A percentile compares a stretch with the other conserved stretches of the same genome.
Evolutionary conservation across 257 asterid species (phyloP).

Genomic region (Forsythia viridissima): DNA sequence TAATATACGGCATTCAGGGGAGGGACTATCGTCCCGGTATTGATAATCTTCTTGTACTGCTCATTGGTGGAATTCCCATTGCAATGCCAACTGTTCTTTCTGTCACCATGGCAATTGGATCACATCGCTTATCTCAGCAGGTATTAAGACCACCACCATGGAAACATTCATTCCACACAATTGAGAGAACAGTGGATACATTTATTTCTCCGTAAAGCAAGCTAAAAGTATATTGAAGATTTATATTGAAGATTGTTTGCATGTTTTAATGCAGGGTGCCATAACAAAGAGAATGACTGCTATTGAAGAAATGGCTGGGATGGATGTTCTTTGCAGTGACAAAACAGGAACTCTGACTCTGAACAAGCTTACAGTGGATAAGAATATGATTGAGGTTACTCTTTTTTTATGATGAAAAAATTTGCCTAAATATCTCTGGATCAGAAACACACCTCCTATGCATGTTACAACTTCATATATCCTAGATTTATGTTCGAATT

Average conservation of each 20-base stretch:
- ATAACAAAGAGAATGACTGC: slow-evolving; percentile 42
- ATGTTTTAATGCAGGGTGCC: slow-evolving; percentile 30
- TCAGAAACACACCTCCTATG: not conserved
- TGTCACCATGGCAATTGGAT: slow-evolving; percentile 44
- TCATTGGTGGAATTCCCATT: slow-evolving; percentile 42
- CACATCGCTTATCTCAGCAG: slow-evolving; percentile 43
- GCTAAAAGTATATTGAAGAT: not conserved
- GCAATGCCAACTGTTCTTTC: slow-evolving; percentile 48
- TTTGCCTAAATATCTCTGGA: not conserved
- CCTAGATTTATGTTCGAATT: not conserved
- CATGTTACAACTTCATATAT: not conserved
- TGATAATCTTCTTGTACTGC: slow-evolving; percentile 38
- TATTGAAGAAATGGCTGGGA: slow-evolving; percentile 43
- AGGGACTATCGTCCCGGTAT: slow-evolving; percentile 29
- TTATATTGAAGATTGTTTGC: not conserved
- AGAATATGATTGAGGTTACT: slow-evolving; percentile 32
- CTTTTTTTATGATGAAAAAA: not conserved
- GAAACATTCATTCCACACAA: not conserved
- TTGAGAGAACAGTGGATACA: not conserved
- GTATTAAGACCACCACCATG: slow-evolving; percentile 14
- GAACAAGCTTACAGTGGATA: slow-evolving; percentile 34
- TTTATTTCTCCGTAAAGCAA: not conserved
- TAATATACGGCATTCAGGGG: slow-evolving; percentile 22
- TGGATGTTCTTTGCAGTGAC: slow-evolving; percentile 44
- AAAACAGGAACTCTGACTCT: slow-evolving; percentile 39